Percentiles rank a stretch among this genome's conserved stretches.
These are phyloP conservation scores for Botrytis pseudocinerea DNA, from an alignment of 2,329 filamentous ascomycete genomes.

Conservation along the genomic window DNA sequence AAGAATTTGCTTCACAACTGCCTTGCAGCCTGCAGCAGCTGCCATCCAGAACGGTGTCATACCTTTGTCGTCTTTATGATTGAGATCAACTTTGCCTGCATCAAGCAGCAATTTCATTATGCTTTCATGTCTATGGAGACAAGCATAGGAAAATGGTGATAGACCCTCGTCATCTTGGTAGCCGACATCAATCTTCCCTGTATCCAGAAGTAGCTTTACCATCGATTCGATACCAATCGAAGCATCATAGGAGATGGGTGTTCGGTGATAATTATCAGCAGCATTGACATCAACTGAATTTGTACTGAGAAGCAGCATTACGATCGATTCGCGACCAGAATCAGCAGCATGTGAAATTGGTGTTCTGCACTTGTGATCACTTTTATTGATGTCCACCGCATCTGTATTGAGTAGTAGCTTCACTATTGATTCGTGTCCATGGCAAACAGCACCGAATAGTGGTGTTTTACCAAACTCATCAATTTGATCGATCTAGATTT, in stretches of 20 bases:
- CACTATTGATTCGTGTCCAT: neutral
- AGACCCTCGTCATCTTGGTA: neutral
- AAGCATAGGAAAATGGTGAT: neutral
- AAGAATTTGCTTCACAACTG: neutral
- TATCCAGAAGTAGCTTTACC: neutral
- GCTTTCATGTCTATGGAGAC: neutral
- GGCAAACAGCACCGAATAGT: neutral
- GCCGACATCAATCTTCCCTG: neutral
- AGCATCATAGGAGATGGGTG: neutral
- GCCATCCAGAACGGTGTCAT: neutral
- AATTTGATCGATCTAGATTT: neutral
- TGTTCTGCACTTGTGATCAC: neutral
- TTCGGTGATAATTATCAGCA: neutral
- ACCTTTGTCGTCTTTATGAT: neutral
- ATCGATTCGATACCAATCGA: neutral
- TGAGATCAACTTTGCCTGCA: neutral
- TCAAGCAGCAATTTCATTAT: neutral
- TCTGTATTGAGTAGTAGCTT: neutral
- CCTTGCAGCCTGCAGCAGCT: fast-evolving
- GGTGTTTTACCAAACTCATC: neutral
- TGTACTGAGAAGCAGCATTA: too few relatives aligned
- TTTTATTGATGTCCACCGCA: neutral
- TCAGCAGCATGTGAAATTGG: too few relatives aligned
- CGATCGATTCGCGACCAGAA: too few relatives aligned
- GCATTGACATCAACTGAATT: too few relatives aligned